phyloP scores from a whole-genome alignment of 306 rosid genomes.

The Quercus bicolor region DNA sequence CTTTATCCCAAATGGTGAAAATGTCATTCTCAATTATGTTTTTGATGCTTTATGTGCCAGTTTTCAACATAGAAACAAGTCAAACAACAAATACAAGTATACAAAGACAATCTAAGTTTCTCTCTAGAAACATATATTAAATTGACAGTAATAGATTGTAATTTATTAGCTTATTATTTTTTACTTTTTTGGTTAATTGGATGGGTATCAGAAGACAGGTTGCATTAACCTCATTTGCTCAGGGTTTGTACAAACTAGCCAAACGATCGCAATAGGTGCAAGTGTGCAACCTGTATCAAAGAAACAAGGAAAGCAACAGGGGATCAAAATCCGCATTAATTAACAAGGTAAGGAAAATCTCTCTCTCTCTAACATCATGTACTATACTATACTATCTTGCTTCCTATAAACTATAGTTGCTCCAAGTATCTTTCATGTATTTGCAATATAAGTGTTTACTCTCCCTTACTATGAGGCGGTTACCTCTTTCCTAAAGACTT shows the following conservation, averaged over 20 bases:
- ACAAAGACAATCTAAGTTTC: not conserved
- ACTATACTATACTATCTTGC: too few species aligned
- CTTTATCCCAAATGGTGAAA: not conserved
- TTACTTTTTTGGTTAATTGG: constrained; percentile 27
- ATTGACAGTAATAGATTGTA: not conserved
- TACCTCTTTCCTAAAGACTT: too few species aligned
- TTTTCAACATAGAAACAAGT: too few species aligned
- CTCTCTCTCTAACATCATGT: too few species aligned
- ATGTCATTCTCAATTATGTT: not conserved
- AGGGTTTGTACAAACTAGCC: constrained; percentile 59
- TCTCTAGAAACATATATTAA: not conserved
- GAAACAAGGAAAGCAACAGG: constrained; percentile 23
- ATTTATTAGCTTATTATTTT: not conserved
- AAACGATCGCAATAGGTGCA: constrained; percentile 37
- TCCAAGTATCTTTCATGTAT: too few species aligned
- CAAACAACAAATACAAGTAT: too few species aligned
- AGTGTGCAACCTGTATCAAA: constrained; percentile 31
- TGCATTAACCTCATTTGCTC: constrained; percentile 65
- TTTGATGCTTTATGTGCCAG: too few species aligned
- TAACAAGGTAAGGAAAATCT: constrained; percentile 32
- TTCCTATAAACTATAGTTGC: too few species aligned
- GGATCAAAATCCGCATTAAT: constrained; percentile 23
- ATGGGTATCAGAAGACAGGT: constrained; percentile 51
- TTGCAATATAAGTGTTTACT: too few species aligned
- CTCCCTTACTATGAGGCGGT: too few species aligned